These are phyloP conservation scores for Aegilops umbellulata DNA, from an alignment of 176 grass and related monocot genomes.

Conservation along the genomic window DNA sequence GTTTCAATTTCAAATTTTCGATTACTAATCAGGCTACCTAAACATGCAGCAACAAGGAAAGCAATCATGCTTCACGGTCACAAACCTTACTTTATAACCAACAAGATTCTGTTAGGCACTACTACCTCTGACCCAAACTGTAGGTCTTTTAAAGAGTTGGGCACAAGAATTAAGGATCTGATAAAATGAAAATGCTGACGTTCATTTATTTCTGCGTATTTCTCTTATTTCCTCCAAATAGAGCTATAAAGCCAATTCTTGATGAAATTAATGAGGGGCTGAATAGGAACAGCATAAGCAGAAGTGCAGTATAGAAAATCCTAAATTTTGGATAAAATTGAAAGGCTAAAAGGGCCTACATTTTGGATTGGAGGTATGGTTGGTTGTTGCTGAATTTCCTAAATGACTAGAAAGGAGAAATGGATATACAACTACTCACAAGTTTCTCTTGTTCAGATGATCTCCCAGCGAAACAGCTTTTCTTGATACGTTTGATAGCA, in stretches of 20 bases:
- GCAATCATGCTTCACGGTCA: background rate
- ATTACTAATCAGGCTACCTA: background rate
- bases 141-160: too few species aligned
- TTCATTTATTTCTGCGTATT: too few species aligned
- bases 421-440: constrained; percentile 34
- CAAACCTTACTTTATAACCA: too few species aligned
- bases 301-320: background rate
- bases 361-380: background rate
- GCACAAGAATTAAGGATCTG: too few species aligned
- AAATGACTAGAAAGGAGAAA: constrained; percentile 21
- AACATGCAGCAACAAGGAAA: constrained; percentile 16
- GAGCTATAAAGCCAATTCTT: too few species aligned
- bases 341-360: background rate
- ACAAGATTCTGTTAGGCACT: too few species aligned
- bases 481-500: constrained; percentile 97
- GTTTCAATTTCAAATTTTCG: background rate
- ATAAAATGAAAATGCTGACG: too few species aligned
- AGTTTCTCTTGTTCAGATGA: constrained; percentile 89
- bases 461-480: constrained; percentile 89
- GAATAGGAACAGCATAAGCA: background rate
- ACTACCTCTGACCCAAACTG: too few species aligned
- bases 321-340: background rate
- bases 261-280: background rate
- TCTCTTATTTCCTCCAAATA: too few species aligned
- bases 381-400: background rate